Evolutionary conservation across 176 grass and related monocot genomes (phyloP).

Genomic region (Triticum turgidum): DNA sequence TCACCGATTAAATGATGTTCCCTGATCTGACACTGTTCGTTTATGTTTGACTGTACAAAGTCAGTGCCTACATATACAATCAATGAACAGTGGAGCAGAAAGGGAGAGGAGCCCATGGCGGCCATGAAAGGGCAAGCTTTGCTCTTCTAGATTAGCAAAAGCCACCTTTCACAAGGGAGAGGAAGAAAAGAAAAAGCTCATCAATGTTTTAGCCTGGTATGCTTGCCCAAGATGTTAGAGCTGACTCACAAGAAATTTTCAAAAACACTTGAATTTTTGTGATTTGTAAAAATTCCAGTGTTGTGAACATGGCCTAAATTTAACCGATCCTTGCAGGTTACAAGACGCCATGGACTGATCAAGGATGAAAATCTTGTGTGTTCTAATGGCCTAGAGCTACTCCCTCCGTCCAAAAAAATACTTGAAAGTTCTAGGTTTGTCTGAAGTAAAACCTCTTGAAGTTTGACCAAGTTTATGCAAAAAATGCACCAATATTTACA

Average conservation of each 20-base stretch:
- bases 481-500: too few species aligned
- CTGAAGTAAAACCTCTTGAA: too few species aligned
- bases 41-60: neutral
- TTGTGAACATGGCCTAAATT: neutral
- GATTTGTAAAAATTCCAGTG: neutral
- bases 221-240: too few species aligned
- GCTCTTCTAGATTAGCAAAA: slow-evolving; percentile 25
- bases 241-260: too few species aligned
- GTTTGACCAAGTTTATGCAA: too few species aligned
- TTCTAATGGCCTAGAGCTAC: slow-evolving; percentile 19
- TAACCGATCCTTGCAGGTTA: neutral
- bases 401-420: too few species aligned
- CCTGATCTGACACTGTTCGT: neutral
- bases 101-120: neutral
- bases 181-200: neutral
- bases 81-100: neutral
- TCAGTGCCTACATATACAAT: neutral
- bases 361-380: neutral
- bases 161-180: neutral
- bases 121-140: slow-evolving; percentile 17
- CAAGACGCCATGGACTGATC: neutral
- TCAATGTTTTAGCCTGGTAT: neutral
- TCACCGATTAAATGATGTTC: neutral
- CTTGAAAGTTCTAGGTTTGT: too few species aligned
- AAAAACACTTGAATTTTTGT: neutral